phyloP scores from a whole-genome alignment of 2,329 filamentous ascomycete species.

The Diaporthe sp. region DNA sequence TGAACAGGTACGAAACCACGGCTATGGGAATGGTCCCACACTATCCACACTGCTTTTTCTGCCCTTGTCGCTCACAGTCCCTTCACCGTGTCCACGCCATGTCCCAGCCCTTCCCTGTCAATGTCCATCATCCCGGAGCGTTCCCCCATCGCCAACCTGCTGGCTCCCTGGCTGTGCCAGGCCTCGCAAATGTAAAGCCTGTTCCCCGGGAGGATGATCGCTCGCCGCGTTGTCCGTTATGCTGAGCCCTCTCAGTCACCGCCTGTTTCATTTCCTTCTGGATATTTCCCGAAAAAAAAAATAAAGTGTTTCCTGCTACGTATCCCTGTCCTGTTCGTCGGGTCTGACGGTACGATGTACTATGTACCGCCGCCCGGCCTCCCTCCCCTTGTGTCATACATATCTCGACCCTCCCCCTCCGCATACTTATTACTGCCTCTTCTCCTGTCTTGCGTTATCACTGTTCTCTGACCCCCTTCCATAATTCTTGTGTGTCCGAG shows the following conservation, averaged over 20 bases:
- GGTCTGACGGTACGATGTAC: conserved; percentile 28
- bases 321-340: conserved; percentile 31
- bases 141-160: conserved; percentile 35
- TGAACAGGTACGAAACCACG: conserved; percentile 31
- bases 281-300: conserved; percentile 34
- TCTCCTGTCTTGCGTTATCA: conserved; percentile 3
- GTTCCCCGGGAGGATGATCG: conserved; percentile 36
- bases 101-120: conserved; percentile 32
- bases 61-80: conserved; percentile 32
- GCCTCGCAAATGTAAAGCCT: conserved; percentile 34
- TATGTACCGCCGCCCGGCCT: conserved; percentile 27
- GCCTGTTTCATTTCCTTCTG: conserved; percentile 36
- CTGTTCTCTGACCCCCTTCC: neutral
- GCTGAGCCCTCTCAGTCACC: conserved; percentile 35
- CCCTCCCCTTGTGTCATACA: conserved; percentile 34
- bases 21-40: conserved; percentile 31
- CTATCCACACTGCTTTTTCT: conserved; percentile 32
- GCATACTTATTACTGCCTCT: conserved; percentile 30
- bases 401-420: conserved; percentile 34
- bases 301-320: conserved; percentile 34
- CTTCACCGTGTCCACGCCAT: conserved; percentile 32
- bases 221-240: conserved; percentile 32
- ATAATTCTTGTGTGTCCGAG: conserved; percentile 24
- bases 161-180: conserved; percentile 34
- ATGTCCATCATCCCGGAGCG: conserved; percentile 35